These are phyloP conservation scores for Colletotrichum filicis DNA, from an alignment of 2,329 filamentous ascomycete species.

Conservation along the genomic window DNA sequence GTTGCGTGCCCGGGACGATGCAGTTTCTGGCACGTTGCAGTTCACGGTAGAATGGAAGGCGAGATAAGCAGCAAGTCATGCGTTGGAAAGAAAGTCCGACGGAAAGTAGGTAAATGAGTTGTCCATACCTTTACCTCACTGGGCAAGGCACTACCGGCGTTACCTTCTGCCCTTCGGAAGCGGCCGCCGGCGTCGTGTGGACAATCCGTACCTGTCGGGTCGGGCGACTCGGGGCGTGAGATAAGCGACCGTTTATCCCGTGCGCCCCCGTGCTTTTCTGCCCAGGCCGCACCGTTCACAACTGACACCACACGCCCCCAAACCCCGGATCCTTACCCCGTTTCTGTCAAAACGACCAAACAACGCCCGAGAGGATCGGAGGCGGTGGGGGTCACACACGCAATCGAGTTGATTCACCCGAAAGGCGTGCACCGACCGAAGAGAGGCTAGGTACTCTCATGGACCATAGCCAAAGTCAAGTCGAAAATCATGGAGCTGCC, in stretches of 20 bases:
- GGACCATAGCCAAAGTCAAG: constrained; percentile 23
- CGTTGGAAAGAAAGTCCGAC: background rate
- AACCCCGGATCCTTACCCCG: constrained; percentile 13
- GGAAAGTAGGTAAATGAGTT: background rate
- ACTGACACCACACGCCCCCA: background rate
- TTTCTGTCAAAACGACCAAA: background rate
- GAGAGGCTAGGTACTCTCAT: background rate
- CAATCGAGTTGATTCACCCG: background rate
- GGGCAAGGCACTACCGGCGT: background rate
- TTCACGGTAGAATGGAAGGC: background rate
- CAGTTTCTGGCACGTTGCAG: background rate
- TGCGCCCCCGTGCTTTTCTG: background rate
- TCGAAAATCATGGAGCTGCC: constrained; percentile 42
- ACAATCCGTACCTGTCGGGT: constrained; percentile 11
- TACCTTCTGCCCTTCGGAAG: constrained; percentile 3
- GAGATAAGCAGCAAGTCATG: background rate
- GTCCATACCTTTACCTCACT: too few relatives aligned
- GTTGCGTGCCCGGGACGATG: constrained; percentile 7
- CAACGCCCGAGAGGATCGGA: constrained; percentile 5
- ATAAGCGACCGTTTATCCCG: constrained; percentile 30
- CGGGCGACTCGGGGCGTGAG: constrained; percentile 27
- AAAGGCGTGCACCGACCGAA: background rate
- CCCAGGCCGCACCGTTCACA: constrained; percentile 4
- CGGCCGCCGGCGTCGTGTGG: constrained; percentile 15
- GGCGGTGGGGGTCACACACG: background rate